Base-by-base conservation (phyloP, 2,329 filamentous ascomycete species). In the Cladosporium sp. region DNA sequence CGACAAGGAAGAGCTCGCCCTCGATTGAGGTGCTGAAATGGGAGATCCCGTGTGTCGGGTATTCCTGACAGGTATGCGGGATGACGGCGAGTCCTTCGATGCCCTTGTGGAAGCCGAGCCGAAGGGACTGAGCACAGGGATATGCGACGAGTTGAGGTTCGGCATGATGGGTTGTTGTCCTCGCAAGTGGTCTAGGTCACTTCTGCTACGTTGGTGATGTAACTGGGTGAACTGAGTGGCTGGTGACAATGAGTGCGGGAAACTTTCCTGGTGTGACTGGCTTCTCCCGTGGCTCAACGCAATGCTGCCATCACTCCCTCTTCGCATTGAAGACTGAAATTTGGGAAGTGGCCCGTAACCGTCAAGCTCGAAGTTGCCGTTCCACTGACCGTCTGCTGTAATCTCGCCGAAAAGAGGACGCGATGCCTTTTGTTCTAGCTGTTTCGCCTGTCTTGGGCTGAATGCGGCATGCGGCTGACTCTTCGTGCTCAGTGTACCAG, bases 401-500 rank as follows among this genome's bases (percentile, higher is more conserved):
- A 92, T 81, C 71, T 92, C 90, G 36, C 89, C 89, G 74, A 93
- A 93, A 19, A 92, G 75, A 35, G 89, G 82, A 60, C 80, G 80
- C 9, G 64, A 44, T 28, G 37, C 59, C n/a, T 37, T 28, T 28
- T 64, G 62, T 9, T 59, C 53, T 19, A 39, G 50, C 19, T 61
- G 61, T 53, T 62, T 65, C 6, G 62, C 50, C 12, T 63, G 61
- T 44, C 62, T 62, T 12, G 63, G 63, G 39, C 57, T 67, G 60
- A 64, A 63, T 5, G 66, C 64, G 34, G 61, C 56, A 35, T 65
- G 62, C 19, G 68, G 67, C 60, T 69, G 66, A 52, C 65, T 69
- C 40, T 61, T 61, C 6, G 62, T 58, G 59, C 61, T 64, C 10
- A 59, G 53, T 37, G 60, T 57, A 10, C 60, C 60, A 34, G 68